phyloP scores from a whole-genome alignment of 2,329 filamentous ascomycete species.

The Nigrograna mackinnonii region DNA sequence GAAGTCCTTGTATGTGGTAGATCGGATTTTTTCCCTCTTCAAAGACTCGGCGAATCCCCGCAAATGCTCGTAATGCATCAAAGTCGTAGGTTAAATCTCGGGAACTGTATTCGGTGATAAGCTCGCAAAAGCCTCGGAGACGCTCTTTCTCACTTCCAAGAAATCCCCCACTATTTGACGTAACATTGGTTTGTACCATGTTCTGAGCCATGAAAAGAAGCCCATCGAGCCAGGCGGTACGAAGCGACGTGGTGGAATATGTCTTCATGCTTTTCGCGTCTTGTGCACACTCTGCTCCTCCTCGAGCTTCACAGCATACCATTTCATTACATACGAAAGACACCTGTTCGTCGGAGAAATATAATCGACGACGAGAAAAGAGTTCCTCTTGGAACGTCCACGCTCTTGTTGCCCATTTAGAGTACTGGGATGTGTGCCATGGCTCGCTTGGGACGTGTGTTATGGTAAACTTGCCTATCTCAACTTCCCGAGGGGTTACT shows the following conservation, averaged over 20 bases:
- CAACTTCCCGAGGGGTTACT: not conserved
- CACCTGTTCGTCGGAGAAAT: not conserved
- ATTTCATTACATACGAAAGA: not conserved
- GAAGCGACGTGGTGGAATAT: no score
- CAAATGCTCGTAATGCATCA: not conserved
- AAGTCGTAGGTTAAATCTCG: constrained; percentile 1
- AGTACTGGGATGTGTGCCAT: not conserved
- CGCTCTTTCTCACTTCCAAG: no score
- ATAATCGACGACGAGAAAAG: not conserved
- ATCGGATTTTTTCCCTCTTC: not conserved
- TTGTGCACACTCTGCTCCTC: no score
- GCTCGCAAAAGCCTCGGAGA: no score
- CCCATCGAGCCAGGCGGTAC: no score
- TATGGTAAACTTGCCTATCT: not conserved
- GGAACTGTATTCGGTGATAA: not conserved
- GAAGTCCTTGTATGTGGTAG: not conserved
- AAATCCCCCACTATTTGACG: no score
- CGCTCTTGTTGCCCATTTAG: not conserved
- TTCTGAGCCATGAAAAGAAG: no score
- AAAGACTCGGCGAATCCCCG: not conserved
- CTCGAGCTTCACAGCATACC: not conserved
- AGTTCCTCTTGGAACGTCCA: not conserved
- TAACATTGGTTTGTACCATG: no score
- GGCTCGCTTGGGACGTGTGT: not conserved
- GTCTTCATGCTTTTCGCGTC: no score